A percentile compares a stretch with the other conserved stretches of the same genome.
Conservation (phyloP, 371 early-diverging fungal genomes). For the Mortierella sp. region DNA sequence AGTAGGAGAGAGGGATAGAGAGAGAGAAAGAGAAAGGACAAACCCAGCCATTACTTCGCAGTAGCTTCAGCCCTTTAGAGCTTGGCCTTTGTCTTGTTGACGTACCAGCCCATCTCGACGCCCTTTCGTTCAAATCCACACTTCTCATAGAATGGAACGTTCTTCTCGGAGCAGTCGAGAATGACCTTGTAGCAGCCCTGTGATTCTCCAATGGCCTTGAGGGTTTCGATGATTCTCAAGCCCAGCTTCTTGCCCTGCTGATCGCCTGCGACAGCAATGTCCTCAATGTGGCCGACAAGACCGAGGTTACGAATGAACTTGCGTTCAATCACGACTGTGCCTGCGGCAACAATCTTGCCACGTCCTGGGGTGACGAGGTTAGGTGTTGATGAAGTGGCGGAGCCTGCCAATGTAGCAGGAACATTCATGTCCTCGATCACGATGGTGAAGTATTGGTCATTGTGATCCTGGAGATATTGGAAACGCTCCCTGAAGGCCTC, state of each 20-base stretch:
- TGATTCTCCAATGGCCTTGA: slow-evolving; percentile 73
- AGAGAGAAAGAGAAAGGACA: not conserved
- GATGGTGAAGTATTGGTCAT: slow-evolving; percentile 78
- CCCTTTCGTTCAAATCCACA: slow-evolving; percentile 91
- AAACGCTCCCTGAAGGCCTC: slow-evolving; percentile 37
- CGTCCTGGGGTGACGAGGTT: slow-evolving; percentile 49
- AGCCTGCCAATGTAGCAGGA: slow-evolving; percentile 21
- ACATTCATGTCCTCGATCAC: slow-evolving; percentile 82
- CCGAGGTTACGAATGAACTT: slow-evolving; percentile 96
- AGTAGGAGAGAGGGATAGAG: not conserved
- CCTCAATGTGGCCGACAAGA: slow-evolving; percentile 88
- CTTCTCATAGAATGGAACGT: slow-evolving; percentile 94
- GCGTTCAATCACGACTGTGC: slow-evolving; percentile 94
- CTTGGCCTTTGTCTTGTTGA: slow-evolving; percentile 43
- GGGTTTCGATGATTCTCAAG: slow-evolving; percentile 76
- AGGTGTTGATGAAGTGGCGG: slow-evolving; percentile 35
- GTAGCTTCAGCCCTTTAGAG: slow-evolving; percentile 14
- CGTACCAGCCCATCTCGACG: slow-evolving; percentile 86
- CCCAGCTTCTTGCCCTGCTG: slow-evolving; percentile 94
- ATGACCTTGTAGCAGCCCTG: slow-evolving; percentile 85
- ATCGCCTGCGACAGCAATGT: slow-evolving; percentile 92
- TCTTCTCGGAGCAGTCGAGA: slow-evolving; percentile 90
- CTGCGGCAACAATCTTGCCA: slow-evolving; percentile 86
- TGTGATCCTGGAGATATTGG: slow-evolving; percentile 37
- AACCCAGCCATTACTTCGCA: not conserved